A percentile compares a stretch with the other conserved stretches of the same genome.
These are phyloP conservation scores for Fomitopsis palustris DNA, from an alignment of 1,284 basidiomycete genomes.

Conservation along the genomic window DNA sequence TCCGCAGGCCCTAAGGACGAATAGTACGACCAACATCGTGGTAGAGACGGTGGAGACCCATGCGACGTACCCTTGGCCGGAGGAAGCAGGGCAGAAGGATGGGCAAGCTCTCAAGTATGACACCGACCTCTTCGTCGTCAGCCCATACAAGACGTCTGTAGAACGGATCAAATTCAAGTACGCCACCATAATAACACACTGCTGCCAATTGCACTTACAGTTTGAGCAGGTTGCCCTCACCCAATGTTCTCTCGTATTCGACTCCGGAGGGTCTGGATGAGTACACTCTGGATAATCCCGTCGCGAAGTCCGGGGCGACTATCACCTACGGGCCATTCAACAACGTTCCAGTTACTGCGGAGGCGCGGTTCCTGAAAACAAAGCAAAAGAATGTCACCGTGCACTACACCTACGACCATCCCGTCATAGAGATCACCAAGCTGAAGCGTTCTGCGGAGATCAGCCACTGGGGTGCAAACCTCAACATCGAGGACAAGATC, in stretches of 20 bases:
- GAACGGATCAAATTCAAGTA: slow-evolving; percentile 87
- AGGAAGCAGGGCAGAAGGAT: slow-evolving; percentile 72
- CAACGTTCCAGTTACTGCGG: slow-evolving; percentile 63
- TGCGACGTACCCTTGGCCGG: slow-evolving; percentile 73
- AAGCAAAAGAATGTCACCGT: slow-evolving; percentile 68
- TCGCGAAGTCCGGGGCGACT: slow-evolving; percentile 75
- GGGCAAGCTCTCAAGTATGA: slow-evolving; percentile 78
- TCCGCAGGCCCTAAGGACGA: slow-evolving; percentile 43
- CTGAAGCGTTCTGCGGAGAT: slow-evolving; percentile 84
- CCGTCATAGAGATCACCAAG: slow-evolving; percentile 73
- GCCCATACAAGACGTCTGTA: slow-evolving; percentile 77
- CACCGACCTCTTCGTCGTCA: slow-evolving; percentile 74
- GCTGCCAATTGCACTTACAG: background rate
- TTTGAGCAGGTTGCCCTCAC: slow-evolving; percentile 54
- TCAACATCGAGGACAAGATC: slow-evolving; percentile 91
- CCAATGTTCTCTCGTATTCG: slow-evolving; percentile 68
- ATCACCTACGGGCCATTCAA: slow-evolving; percentile 89
- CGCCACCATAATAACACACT: slow-evolving; percentile 17
- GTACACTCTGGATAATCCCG: slow-evolving; percentile 54
- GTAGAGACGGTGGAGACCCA: slow-evolving; percentile 77
- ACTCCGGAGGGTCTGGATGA: slow-evolving; percentile 51
- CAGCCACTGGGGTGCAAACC: slow-evolving; percentile 94
- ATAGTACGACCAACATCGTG: slow-evolving; percentile 70
- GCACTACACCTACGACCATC: slow-evolving; percentile 80
- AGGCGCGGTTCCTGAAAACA: slow-evolving; percentile 49